Conservation (phyloP, 2,329 filamentous ascomycete species). For the Verticillium longisporum region DNA sequence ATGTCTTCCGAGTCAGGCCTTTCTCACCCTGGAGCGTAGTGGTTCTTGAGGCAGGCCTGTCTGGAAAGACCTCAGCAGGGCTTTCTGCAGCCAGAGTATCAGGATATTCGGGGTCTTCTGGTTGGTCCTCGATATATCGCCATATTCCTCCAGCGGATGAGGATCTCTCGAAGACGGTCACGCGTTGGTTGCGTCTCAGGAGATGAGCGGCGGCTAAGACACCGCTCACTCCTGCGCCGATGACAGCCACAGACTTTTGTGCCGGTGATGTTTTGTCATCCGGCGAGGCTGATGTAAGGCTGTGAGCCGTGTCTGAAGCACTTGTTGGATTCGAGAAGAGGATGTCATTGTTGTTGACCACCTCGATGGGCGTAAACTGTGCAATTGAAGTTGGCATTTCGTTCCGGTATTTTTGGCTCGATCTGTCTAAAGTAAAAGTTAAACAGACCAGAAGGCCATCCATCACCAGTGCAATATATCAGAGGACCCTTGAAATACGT, state of each 20-base stretch:
- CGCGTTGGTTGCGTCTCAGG: not conserved
- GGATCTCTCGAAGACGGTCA: conserved; percentile 1
- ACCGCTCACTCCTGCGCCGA: conserved; percentile 4
- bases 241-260: conserved; percentile 2
- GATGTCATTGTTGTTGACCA: not conserved
- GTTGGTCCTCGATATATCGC: conserved; percentile 24
- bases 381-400: not conserved
- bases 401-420: not conserved
- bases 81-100: not conserved
- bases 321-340: not conserved
- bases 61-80: too few species aligned
- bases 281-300: not conserved
- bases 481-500: not conserved
- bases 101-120: conserved; percentile 24
- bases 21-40: not conserved
- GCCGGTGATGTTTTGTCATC: not conserved
- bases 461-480: too few species aligned
- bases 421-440: not conserved
- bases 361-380: not conserved
- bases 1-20: not conserved
- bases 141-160: conserved; percentile 17
- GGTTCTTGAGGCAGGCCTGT: not conserved
- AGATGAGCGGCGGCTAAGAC: conserved; percentile 1
- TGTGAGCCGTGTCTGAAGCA: not conserved
- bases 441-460: too few species aligned